Base-by-base conservation (phyloP, 352 stramenopile species). In the Pythium utonaiense region DNA sequence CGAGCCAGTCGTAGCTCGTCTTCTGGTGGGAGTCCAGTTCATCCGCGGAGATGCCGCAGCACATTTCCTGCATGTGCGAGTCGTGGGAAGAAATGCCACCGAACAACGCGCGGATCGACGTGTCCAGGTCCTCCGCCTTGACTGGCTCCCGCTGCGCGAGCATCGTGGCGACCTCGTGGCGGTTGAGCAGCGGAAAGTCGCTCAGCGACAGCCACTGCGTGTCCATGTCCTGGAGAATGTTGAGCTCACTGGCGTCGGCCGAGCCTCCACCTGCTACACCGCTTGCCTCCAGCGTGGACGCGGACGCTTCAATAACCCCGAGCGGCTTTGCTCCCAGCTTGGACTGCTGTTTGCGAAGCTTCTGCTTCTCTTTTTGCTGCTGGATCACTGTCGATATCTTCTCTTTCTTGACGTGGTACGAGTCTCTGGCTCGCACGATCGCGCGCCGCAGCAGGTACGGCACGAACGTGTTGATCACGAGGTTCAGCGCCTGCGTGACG, bases 381-480 rank as follows among this genome's bases (percentile, higher is more conserved):
- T 3, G 50, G 41, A 74, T 62, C 33, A 56, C 67, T 1, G 53
- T 62, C 21, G 64, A 73, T 14, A 87, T 41, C 10, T 65, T 61
- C n/a, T 84, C 75, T 25, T 77, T 77, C 58, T 76, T 75, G 49
- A 85, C 64, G 49, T 83, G 73, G 47, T 86, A 86, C 51, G 72
- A 78, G 48, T 86, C 73, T 7, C 77, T 59, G 12, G 77, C 75
- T 2, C 58, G 59, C 17, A 87, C 67, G 53, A 87, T 69, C 19
- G 73, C 77, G 0, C 69, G 75, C 0, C 77, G 73, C 22, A 84
- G 64, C 27, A 87, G 25, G 41, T 72, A 84, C 3, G 77, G 77
- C 30, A 87, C 75, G 25, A 87, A 87, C 13, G 77, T 87, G 52
- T 85, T 87, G 66, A 85, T 82, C 27, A 87, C 66, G 25, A 87